Percentiles rank a stretch among this genome's conserved stretches.
Conservation (phyloP, 192 early-diverging fungal species). For the Phlyctochytrium bullatum region DNA sequence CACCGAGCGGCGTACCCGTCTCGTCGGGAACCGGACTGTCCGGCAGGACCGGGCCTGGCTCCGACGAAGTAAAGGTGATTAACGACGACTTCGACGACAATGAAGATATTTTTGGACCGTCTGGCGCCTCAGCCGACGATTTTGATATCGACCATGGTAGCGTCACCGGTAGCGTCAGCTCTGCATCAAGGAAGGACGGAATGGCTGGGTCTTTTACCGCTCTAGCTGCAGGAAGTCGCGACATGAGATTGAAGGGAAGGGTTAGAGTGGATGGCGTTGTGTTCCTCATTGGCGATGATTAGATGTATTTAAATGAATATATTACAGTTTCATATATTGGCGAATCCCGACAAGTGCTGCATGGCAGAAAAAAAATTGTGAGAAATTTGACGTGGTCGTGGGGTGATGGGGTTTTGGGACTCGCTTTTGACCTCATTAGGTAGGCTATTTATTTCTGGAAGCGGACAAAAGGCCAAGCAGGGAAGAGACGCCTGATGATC, state of each 20-base stretch:
- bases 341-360: too few species aligned
- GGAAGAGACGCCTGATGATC: too few species aligned
- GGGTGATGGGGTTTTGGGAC: conserved; percentile 17
- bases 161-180: neutral
- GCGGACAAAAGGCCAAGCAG: too few species aligned
- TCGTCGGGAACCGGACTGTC: neutral
- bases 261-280: conserved; percentile 22
- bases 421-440: conserved; percentile 21
- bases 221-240: conserved; percentile 4
- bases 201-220: neutral
- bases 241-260: conserved; percentile 12
- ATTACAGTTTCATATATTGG: too few species aligned
- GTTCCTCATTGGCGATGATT: conserved; percentile 26
- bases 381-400: neutral
- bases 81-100: neutral
- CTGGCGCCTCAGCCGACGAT: too few species aligned
- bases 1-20: neutral
- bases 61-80: too few species aligned
- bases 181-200: neutral
- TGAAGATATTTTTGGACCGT: neutral
- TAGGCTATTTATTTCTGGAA: conserved; percentile 4
- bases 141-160: neutral
- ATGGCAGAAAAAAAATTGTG: neutral
- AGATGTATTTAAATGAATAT: neutral
- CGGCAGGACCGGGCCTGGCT: neutral